Evolutionary conservation across 2,329 filamentous ascomycete species (phyloP), one percentile per base, ranked within the genome.

Genomic region (Trichoderma aggressivum): DNA sequence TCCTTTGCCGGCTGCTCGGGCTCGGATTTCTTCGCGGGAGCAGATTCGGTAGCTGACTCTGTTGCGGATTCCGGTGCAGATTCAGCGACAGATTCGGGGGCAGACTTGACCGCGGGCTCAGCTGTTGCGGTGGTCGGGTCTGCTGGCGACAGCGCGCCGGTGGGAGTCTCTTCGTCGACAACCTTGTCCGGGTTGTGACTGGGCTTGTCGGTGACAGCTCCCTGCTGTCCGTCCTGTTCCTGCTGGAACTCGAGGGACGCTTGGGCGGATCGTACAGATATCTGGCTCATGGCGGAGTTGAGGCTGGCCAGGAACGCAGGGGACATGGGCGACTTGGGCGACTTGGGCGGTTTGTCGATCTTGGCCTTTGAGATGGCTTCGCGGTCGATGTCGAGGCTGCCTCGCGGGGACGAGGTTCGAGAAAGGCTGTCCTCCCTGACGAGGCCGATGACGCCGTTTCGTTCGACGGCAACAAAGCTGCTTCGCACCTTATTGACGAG

Each of bases 401-500:
- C 75, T 70, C 81, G 77, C 73, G 79, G 77, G 11, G 70, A 70
- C 8, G 81, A 82, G 36, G 79, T 72, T 70, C 78, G 82, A n/a
- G 80, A 79, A 74, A 78, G 77, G 74, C 81, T 82, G 36, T 76
- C 75, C 39, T 82, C 79, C 77, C 81, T 76, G 76, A 82, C 84
- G 34, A 89, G 79, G 59, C 87, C 87, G 74, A 89, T 82, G 58
- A 85, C 83, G 68, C 88, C 87, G 80, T 89, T 86, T 73, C 89
- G 89, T 78, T 94, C 91, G 59, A 94, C 87, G 21, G 91, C 88
- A 66, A 94, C 87, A 78, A 94, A 94, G 78, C 85, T 92, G 47
- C 91, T 92, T 74, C 91, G 88, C 56, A 94, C 89, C 81, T 91
- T 93, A 73, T 91, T 93, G 53, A 94, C 92, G 50, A 94, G 86